Evolutionary conservation across 495 filamentous ascomycete genomes (phyloP).

Genomic region (Haplographium delicatum): DNA sequence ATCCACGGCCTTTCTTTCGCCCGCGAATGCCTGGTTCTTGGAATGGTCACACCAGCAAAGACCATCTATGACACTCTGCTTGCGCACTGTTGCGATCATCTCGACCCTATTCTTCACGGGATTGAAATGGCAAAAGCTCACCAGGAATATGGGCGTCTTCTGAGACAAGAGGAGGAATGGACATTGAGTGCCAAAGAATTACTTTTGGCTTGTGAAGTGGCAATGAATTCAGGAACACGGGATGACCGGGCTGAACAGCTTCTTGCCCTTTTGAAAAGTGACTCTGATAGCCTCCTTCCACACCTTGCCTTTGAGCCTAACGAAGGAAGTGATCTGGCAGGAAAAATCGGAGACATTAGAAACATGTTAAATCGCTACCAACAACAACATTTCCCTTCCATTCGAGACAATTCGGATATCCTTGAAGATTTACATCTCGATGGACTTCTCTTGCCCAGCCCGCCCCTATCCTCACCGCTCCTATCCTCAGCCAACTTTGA

Average conservation of each 20-base stretch:
- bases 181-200: neutral
- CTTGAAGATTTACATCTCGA: no score
- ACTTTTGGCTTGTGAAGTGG: neutral
- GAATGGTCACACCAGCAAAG: neutral
- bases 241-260: neutral
- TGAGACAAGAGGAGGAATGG: neutral
- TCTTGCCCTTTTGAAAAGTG: neutral
- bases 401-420: no score
- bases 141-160: neutral
- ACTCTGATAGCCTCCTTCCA: neutral
- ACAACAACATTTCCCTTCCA: no score
- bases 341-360: no score
- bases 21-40: neutral
- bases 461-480: no score
- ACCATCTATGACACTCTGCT: neutral
- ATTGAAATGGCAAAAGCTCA: neutral
- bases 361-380: no score
- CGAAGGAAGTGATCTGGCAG: no score
- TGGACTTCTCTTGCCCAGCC: no score
- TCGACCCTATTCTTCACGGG: neutral
- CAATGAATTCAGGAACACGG: neutral
- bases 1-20: conserved; percentile 1
- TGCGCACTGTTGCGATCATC: neutral
- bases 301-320: neutral
- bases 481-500: no score